phyloP scores from a whole-genome alignment of 495 filamentous ascomycete species.

The Aspergillus funiculosus region DNA sequence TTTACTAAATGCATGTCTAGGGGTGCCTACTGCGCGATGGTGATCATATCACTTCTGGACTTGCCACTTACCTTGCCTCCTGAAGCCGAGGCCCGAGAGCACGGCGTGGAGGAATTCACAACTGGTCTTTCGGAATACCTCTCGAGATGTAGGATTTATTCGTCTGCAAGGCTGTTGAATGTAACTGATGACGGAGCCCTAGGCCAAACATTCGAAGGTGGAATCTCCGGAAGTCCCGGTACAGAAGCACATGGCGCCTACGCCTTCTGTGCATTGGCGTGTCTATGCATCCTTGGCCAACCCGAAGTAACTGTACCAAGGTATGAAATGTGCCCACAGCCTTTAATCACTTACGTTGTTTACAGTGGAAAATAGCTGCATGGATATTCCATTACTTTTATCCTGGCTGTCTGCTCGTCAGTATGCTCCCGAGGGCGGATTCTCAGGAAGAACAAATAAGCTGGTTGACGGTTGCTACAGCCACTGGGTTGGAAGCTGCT shows the following conservation, averaged over 20 bases:
- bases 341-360: conserved; percentile 1
- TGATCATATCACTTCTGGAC: conserved; percentile 73
- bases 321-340: no score
- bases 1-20: conserved; percentile 36
- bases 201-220: conserved; percentile 94
- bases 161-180: not conserved
- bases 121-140: conserved; percentile 73
- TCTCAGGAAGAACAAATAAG: conserved; percentile 93
- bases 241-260: conserved; percentile 94
- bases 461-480: conserved; percentile 96
- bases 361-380: conserved; percentile 49
- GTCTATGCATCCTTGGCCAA: conserved; percentile 72
- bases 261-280: conserved; percentile 89
- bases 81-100: conserved; percentile 47
- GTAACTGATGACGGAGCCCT: conserved; percentile 12
- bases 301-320: conserved; percentile 64
- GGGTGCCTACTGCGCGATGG: conserved; percentile 84
- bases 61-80: conserved; percentile 71
- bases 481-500: conserved; percentile 94
- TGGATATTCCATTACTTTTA: conserved; percentile 70
- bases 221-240: conserved; percentile 74
- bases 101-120: conserved; percentile 50
- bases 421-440: conserved; percentile 85
- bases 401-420: conserved; percentile 87
- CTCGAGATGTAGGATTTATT: conserved; percentile 59